phyloP scores from a whole-genome alignment of 108 stramenopile genomes.

The Pseudonitzschia pungens region DNA sequence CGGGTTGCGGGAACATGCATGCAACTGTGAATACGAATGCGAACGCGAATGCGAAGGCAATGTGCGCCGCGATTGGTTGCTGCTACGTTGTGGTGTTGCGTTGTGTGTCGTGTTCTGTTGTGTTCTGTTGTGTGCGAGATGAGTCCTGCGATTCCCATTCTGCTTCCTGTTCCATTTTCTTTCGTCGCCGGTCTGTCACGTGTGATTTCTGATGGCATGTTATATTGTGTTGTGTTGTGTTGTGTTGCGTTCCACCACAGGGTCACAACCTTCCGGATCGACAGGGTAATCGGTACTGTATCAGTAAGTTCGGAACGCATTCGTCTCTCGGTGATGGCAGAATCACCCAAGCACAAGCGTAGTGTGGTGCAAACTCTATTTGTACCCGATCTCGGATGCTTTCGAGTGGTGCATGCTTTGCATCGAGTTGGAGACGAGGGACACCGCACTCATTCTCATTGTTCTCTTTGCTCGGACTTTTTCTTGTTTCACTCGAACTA shows the following conservation, averaged over 20 bases:
- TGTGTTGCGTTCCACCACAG: conserved; percentile 21
- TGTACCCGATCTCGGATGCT: not conserved
- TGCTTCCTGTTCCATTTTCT: not conserved
- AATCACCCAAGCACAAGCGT: no score
- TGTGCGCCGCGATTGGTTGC: not conserved
- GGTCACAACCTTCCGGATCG: conserved; percentile 76
- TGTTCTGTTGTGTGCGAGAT: no score
- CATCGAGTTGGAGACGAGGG: no score
- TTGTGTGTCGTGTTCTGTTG: no score
- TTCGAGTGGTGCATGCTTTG: not conserved
- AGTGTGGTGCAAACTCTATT: not conserved
- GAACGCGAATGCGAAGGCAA: not conserved
- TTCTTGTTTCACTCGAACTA: not conserved
- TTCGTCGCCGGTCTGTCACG: no score
- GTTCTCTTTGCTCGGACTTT: not conserved
- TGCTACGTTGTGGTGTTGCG: no score
- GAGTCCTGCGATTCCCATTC: not conserved
- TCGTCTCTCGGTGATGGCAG: not conserved
- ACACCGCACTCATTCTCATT: not conserved
- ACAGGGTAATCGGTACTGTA: conserved; percentile 89
- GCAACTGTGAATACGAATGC: conserved; percentile 45
- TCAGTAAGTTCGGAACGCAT: conserved; percentile 40
- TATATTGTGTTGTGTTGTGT: no score
- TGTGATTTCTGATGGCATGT: no score
- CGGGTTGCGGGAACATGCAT: no score